phyloP scores from a whole-genome alignment of 208 protist species.

The Leishmania lainsoni region DNA sequence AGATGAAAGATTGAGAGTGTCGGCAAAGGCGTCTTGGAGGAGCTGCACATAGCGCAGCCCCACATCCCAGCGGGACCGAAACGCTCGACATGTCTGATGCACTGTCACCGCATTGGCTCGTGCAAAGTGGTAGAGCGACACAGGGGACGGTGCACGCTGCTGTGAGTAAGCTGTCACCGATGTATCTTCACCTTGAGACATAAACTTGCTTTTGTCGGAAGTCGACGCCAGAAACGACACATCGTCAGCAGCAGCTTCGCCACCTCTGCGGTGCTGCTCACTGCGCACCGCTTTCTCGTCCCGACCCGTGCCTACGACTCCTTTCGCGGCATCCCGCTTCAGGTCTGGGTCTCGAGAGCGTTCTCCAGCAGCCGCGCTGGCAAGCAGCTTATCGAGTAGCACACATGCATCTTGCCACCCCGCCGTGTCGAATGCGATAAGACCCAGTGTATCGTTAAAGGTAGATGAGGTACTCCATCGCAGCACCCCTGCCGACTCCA shows the following conservation, averaged over 20 bases:
- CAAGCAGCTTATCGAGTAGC: slow-evolving; percentile 46
- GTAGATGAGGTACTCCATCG: slow-evolving; percentile 50
- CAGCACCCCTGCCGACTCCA: slow-evolving; percentile 15
- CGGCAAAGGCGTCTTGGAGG: slow-evolving; percentile 29
- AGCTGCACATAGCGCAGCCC: slow-evolving; percentile 39
- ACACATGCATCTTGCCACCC: slow-evolving; percentile 50
- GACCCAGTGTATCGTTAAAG: slow-evolving; percentile 63
- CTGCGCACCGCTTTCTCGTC: background rate
- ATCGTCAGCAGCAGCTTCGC: background rate
- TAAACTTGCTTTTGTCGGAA: background rate
- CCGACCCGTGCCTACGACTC: background rate
- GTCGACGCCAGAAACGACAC: background rate
- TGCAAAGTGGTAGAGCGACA: slow-evolving; percentile 15
- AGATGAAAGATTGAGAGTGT: slow-evolving; percentile 29
- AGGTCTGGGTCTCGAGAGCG: background rate
- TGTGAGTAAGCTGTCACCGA: background rate
- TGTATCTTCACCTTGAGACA: background rate
- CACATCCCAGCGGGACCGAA: slow-evolving; percentile 22
- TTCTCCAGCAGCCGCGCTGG: background rate
- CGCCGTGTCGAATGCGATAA: slow-evolving; percentile 33
- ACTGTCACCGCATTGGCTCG: slow-evolving; percentile 61
- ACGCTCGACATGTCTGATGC: slow-evolving; percentile 53
- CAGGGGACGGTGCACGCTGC: background rate
- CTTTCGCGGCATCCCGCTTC: background rate
- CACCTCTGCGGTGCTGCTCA: background rate